Evolutionary conservation across 2,329 filamentous ascomycete genomes (phyloP).

Genomic region (Claviceps sp.): DNA sequence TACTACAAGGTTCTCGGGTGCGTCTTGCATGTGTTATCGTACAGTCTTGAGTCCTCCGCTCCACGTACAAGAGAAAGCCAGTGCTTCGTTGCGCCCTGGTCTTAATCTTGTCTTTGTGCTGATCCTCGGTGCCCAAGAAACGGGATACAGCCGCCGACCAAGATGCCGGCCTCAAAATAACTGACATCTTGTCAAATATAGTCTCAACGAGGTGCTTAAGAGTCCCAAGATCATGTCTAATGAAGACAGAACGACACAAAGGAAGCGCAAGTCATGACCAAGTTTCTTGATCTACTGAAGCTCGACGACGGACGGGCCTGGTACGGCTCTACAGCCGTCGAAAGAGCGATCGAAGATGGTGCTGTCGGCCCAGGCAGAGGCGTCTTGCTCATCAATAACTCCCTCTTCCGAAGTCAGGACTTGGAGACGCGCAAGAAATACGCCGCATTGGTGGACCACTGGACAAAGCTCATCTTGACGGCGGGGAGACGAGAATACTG

Average conservation of each 20-base stretch:
- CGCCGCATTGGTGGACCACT: slow-evolving; percentile 73
- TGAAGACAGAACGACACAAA: slow-evolving; percentile 81
- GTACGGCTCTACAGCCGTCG: slow-evolving; percentile 76
- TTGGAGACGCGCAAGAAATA: slow-evolving; percentile 65
- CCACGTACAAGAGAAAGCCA: background rate
- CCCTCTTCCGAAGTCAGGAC: slow-evolving; percentile 73
- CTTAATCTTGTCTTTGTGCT: background rate
- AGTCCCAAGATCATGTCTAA: slow-evolving; percentile 63
- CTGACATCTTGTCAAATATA: too few relatives aligned
- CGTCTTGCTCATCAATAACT: slow-evolving; percentile 74
- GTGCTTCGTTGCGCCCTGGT: too few relatives aligned
- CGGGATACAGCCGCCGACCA: slow-evolving; percentile 50
- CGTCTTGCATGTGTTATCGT: background rate
- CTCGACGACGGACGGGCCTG: slow-evolving; percentile 80
- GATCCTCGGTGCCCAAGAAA: slow-evolving; percentile 47
- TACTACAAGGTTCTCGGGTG: background rate
- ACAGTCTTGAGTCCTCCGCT: background rate
- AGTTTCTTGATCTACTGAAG: slow-evolving; percentile 64
- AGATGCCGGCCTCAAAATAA: slow-evolving; percentile 45
- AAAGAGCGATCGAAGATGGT: slow-evolving; percentile 70
- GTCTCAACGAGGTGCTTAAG: slow-evolving; percentile 70
- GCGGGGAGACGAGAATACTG: slow-evolving; percentile 77
- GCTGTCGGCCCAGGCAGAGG: slow-evolving; percentile 81
- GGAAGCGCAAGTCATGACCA: slow-evolving; percentile 75
- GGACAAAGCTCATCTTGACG: slow-evolving; percentile 75